Percentiles rank a stretch among this genome's conserved stretches.
Conservation (phyloP, 2,329 filamentous ascomycete genomes). For the Colletotrichum navitas region DNA sequence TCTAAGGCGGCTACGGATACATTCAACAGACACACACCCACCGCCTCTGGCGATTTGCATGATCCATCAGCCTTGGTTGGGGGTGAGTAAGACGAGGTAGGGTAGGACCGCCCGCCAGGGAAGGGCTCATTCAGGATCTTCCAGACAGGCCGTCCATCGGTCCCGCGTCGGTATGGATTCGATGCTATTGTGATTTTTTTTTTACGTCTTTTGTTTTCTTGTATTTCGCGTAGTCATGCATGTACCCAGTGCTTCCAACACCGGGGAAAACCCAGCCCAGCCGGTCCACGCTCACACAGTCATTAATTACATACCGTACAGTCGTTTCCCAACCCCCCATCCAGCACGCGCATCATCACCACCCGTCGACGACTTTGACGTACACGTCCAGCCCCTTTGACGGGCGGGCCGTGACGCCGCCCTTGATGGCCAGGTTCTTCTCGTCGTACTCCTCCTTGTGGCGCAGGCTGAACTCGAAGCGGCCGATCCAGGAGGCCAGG, state of each 20-base stretch:
- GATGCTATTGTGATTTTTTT: background rate
- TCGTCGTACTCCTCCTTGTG: constrained; percentile 74
- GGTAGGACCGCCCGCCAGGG: background rate
- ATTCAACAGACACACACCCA: background rate
- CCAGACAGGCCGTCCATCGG: background rate
- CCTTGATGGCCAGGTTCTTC: constrained; percentile 74
- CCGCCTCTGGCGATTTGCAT: constrained; percentile 1
- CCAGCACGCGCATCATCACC: background rate
- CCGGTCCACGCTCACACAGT: background rate
- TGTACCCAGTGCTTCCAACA: background rate
- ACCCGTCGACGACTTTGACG: constrained; percentile 58
- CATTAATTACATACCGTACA: too few species aligned
- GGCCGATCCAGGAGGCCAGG: constrained; percentile 80
- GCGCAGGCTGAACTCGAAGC: constrained; percentile 73
- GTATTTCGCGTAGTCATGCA: background rate
- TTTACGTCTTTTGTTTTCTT: background rate
- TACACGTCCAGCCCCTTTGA: constrained; percentile 78
- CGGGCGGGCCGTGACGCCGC: constrained; percentile 79
- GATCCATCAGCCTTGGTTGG: background rate
- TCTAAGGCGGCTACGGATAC: too few species aligned
- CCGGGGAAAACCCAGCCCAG: background rate
- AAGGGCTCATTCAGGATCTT: too few species aligned
- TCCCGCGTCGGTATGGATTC: background rate
- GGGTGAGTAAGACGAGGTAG: background rate
- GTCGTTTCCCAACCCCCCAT: too few species aligned